phyloP scores from a whole-genome alignment of 192 early-diverging fungal genomes.

The Gonapodya sp. region DNA sequence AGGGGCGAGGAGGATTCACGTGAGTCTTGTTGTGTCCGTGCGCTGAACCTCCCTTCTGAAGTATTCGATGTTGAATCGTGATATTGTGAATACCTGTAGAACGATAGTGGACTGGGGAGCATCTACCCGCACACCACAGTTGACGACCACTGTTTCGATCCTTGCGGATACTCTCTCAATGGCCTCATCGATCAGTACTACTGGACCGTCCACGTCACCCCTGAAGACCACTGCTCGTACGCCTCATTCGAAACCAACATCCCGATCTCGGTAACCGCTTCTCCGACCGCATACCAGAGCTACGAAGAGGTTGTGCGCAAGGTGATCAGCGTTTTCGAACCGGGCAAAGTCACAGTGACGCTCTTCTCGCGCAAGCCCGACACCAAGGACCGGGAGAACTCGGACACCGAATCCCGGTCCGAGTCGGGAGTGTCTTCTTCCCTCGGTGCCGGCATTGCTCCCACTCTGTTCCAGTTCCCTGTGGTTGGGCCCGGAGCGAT shows the following conservation, averaged over 20 bases:
- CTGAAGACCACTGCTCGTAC: constrained; percentile 95
- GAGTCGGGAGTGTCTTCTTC: constrained; percentile 27
- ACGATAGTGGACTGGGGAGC: constrained; percentile 64
- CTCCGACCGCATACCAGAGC: constrained; percentile 27
- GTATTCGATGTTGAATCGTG: neutral
- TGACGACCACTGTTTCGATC: constrained; percentile 88
- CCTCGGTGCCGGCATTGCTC: constrained; percentile 24
- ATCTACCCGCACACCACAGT: constrained; percentile 73
- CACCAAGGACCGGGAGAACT: constrained; percentile 26
- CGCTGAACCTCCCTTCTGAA: constrained; percentile 25
- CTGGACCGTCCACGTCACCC: constrained; percentile 93
- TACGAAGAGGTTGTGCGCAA: constrained; percentile 60
- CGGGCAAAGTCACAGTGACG: constrained; percentile 66
- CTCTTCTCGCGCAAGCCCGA: constrained; percentile 43
- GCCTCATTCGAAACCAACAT: constrained; percentile 98
- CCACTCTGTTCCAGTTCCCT: neutral
- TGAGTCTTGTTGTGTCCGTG: constrained; percentile 19
- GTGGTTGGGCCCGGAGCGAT: neutral
- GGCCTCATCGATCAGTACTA: constrained; percentile 82
- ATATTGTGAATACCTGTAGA: too few relatives aligned
- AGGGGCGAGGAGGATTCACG: constrained; percentile 26
- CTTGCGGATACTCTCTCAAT: constrained; percentile 95
- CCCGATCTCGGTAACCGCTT: constrained; percentile 43
- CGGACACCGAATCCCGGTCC: constrained; percentile 23
- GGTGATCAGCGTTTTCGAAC: constrained; percentile 76